Conservation (phyloP, 371 early-diverging fungal genomes). For the Dichotomocladium elegans region DNA sequence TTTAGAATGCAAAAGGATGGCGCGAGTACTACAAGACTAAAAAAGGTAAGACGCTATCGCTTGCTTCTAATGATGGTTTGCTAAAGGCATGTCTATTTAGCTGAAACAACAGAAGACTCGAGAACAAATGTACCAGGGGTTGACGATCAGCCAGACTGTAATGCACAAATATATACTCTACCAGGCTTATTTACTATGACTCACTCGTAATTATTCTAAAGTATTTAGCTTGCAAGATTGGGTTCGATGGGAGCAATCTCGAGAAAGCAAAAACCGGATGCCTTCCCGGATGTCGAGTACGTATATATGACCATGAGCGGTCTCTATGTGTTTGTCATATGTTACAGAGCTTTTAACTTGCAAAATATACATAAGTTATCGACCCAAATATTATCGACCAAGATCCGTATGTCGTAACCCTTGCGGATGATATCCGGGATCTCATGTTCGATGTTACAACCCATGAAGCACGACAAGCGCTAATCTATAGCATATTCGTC, state of each 20-base stretch:
- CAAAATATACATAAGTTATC: slow-evolving; percentile 2
- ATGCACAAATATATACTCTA: background rate
- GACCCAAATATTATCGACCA: slow-evolving; percentile 36
- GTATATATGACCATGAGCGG: background rate
- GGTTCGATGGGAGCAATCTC: slow-evolving; percentile 13
- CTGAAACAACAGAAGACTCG: no score
- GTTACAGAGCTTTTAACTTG: no score
- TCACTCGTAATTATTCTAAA: no score
- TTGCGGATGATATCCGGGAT: slow-evolving; percentile 69
- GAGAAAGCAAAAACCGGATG: slow-evolving; percentile 16
- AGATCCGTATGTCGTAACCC: slow-evolving; percentile 68
- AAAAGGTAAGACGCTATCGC: slow-evolving; percentile 24
- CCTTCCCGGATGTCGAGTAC: slow-evolving; percentile 26
- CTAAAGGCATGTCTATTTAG: background rate
- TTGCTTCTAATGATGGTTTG: background rate
- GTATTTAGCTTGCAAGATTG: slow-evolving; percentile 19
- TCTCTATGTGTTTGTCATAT: no score
- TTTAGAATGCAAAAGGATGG: slow-evolving; percentile 61
- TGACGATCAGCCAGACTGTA: slow-evolving; percentile 1
- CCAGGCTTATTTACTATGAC: no score
- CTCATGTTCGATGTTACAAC: slow-evolving; percentile 58
- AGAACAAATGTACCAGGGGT: slow-evolving; percentile 8
- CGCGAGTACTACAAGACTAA: slow-evolving; percentile 18
- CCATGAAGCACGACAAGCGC: slow-evolving; percentile 24
- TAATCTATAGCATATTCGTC: slow-evolving; percentile 51